Evolutionary conservation across 768 basidiomycete species (phyloP).

Genomic region (Nidularia pulvinata): DNA sequence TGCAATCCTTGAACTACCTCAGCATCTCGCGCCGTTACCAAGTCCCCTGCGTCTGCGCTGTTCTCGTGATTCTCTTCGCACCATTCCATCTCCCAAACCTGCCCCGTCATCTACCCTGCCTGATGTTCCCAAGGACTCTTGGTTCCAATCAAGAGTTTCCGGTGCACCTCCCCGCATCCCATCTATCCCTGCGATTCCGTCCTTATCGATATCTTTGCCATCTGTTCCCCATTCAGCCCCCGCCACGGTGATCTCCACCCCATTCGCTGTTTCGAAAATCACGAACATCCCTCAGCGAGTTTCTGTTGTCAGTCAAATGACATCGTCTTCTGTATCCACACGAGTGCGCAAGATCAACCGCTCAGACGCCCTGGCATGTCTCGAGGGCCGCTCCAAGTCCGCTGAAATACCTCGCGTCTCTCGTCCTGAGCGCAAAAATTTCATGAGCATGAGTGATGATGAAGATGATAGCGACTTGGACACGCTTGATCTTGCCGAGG

Average conservation of each 20-base stretch:
- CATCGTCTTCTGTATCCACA: conserved; percentile 40
- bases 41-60: conserved; percentile 19
- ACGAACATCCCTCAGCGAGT: conserved; percentile 6
- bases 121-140: conserved; percentile 26
- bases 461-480: conserved; percentile 53
- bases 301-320: conserved; percentile 7
- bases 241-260: conserved; percentile 12
- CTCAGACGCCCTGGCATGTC: conserved; percentile 59
- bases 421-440: conserved; percentile 32
- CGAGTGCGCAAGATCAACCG: conserved; percentile 46
- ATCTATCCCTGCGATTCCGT: conserved; percentile 21
- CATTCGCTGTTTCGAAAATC: conserved; percentile 15
- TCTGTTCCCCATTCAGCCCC: conserved; percentile 10
- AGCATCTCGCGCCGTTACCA: conserved; percentile 9
- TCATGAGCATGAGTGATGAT: conserved; percentile 71
- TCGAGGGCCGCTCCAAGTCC: conserved; percentile 50
- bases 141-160: conserved; percentile 8
- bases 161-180: conserved; percentile 25
- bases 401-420: conserved; percentile 8
- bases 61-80: conserved; percentile 38
- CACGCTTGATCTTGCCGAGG: conserved; percentile 26
- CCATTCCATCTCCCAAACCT: conserved; percentile 61
- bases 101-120: conserved; percentile 54
- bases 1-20: conserved; percentile 16
- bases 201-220: conserved; percentile 19